Conservation (phyloP, 2,329 filamentous ascomycete species). For the Stagonosporopsis chrysanthemi region DNA sequence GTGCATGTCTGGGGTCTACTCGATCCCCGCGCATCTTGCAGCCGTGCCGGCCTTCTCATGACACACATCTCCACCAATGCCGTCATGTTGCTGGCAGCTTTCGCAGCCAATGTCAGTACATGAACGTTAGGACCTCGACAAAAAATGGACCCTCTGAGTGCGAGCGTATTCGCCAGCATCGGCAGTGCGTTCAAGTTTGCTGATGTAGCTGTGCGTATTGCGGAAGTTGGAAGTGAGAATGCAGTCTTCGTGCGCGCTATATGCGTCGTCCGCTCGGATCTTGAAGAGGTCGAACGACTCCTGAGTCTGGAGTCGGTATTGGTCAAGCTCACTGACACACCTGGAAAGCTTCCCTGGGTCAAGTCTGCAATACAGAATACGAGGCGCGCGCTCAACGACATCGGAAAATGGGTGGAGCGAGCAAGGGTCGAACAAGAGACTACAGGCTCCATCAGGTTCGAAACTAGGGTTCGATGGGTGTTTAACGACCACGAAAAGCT, state of each 20-base stretch:
- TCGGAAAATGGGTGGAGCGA: slow-evolving; percentile 36
- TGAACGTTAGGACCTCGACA: background rate
- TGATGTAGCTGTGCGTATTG: slow-evolving; percentile 30
- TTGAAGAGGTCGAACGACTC: slow-evolving; percentile 32
- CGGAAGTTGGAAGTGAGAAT: slow-evolving; percentile 34
- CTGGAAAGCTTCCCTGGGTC: slow-evolving; percentile 33
- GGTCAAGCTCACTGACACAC: slow-evolving; percentile 20
- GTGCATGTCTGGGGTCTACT: slow-evolving; percentile 1
- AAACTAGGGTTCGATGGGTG: slow-evolving; percentile 31
- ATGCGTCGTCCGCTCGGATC: slow-evolving; percentile 32
- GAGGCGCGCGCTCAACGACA: slow-evolving; percentile 31
- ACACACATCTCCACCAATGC: background rate
- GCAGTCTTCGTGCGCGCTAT: slow-evolving; percentile 38
- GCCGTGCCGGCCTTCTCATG: background rate
- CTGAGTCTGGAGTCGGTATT: slow-evolving; percentile 20
- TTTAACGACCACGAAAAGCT: slow-evolving; percentile 37
- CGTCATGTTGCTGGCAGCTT: background rate
- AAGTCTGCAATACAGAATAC: slow-evolving; percentile 28
- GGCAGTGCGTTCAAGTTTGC: slow-evolving; percentile 34
- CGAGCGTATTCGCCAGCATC: slow-evolving; percentile 29
- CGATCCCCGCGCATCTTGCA: background rate
- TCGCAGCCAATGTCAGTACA: background rate
- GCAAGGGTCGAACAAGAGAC: slow-evolving; percentile 27
- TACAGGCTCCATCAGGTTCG: slow-evolving; percentile 27
- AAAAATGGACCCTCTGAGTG: slow-evolving; percentile 26